These are phyloP conservation scores for Clavispora asparagi DNA, from an alignment of 805 yeast species.

Conservation along the genomic window DNA sequence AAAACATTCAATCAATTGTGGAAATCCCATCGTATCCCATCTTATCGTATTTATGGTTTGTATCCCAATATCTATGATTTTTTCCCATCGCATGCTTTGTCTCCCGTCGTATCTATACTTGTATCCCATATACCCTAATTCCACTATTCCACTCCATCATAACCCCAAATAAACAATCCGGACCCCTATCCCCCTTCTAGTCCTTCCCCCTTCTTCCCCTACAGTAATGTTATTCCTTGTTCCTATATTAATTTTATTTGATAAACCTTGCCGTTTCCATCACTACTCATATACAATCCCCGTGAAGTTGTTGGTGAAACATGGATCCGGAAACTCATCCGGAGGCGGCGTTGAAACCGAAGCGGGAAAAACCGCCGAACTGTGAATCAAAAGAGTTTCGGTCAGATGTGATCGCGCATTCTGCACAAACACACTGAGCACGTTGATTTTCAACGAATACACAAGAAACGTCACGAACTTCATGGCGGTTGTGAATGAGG, in stretches of 20 bases:
- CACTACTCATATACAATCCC: constrained; percentile 11
- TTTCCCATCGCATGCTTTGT: no score
- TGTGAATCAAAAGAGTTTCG: constrained; percentile 9
- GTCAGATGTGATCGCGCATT: constrained; percentile 29
- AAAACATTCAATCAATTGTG: no score
- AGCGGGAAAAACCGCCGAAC: constrained; percentile 25
- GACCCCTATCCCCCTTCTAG: neutral
- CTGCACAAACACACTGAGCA: constrained; percentile 30
- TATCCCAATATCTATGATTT: no score
- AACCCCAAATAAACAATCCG: no score
- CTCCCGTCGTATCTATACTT: no score
- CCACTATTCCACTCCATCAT: no score
- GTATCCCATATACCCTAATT: no score
- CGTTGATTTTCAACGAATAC: constrained; percentile 33
- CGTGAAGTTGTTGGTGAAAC: constrained; percentile 25
- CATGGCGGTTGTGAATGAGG: constrained; percentile 16
- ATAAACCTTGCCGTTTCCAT: neutral
- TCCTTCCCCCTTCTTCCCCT: neutral
- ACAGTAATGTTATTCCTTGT: neutral
- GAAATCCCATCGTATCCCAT: no score
- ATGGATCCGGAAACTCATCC: constrained; percentile 21
- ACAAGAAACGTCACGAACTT: constrained; percentile 27
- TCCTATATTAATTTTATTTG: neutral
- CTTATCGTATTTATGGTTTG: no score
- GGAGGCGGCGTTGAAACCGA: constrained; percentile 21